Conservation (phyloP, 2,329 filamentous ascomycete species). For the Cladosporium sp. region DNA sequence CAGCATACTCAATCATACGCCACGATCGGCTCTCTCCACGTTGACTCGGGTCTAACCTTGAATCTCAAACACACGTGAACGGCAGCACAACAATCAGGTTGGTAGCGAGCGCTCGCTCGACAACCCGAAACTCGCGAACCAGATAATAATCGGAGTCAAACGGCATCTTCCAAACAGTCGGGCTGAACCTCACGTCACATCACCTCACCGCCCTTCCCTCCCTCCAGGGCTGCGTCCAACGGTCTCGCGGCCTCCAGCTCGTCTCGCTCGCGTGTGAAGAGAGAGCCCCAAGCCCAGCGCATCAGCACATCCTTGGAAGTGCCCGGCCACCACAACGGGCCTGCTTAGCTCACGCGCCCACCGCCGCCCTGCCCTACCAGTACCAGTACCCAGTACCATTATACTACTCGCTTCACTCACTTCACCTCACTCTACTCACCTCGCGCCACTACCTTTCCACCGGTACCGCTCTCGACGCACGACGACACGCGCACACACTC, state of each 20-base stretch:
- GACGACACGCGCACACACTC: not conserved
- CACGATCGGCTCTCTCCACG: not conserved
- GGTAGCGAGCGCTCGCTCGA: not conserved
- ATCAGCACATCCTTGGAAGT: not conserved
- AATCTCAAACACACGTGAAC: not conserved
- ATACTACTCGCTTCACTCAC: not conserved
- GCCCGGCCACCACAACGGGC: constrained; percentile 5
- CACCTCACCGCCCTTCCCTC: not conserved
- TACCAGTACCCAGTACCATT: not conserved
- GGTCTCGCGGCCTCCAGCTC: not conserved
- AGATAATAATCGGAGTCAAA: not conserved
- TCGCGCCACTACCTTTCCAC: not conserved
- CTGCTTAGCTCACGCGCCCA: constrained; percentile 5
- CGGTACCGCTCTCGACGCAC: not conserved
- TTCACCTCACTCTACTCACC: not conserved
- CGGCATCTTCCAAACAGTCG: not conserved
- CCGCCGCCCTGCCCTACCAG: not conserved
- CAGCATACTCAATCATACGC: not conserved
- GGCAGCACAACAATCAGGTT: constrained; percentile 1
- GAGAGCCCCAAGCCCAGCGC: not conserved
- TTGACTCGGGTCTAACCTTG: not conserved
- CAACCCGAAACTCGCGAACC: not conserved
- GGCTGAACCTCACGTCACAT: not conserved
- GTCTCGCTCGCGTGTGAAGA: constrained; percentile 3
- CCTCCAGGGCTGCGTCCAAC: no score